Percentiles rank a stretch among this genome's conserved stretches.
Conservation (phyloP, 2,329 filamentous ascomycete genomes). For the Hypoxylon sp. region DNA sequence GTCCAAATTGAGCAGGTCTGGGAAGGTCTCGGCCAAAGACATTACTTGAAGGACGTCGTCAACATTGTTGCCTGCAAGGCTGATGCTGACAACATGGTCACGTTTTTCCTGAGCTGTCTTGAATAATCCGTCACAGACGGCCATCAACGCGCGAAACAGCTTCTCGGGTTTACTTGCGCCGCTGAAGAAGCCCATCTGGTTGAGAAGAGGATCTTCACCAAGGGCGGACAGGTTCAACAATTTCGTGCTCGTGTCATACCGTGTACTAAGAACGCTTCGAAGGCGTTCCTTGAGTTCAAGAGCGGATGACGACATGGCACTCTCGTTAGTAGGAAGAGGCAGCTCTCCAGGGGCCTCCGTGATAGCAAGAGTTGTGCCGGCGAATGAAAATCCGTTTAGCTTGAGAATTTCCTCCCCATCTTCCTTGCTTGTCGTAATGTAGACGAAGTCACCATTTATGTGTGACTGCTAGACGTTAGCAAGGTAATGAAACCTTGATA, state of each 20-base stretch:
- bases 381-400: constrained; percentile 76
- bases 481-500: constrained; percentile 63
- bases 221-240: constrained; percentile 86
- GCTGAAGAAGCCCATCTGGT: constrained; percentile 81
- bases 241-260: constrained; percentile 79
- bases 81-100: constrained; percentile 84
- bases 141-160: constrained; percentile 93
- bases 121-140: constrained; percentile 83
- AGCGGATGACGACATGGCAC: constrained; percentile 63
- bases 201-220: constrained; percentile 77
- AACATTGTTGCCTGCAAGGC: constrained; percentile 83
- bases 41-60: constrained; percentile 79
- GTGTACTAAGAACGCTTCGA: constrained; percentile 75
- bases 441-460: constrained; percentile 75
- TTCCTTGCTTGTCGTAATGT: constrained; percentile 74
- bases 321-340: constrained; percentile 57
- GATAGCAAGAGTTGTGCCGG: constrained; percentile 71
- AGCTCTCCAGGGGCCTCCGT: constrained; percentile 59
- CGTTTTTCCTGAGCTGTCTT: constrained; percentile 77
- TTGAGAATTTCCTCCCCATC: constrained; percentile 74
- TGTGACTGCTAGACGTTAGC: constrained; percentile 80
- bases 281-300: constrained; percentile 77
- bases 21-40: constrained; percentile 81
- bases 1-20: constrained; percentile 88
- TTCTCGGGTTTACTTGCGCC: constrained; percentile 80